phyloP scores from a whole-genome alignment of 2,329 filamentous ascomycete species.

The Penicillium sp. region DNA sequence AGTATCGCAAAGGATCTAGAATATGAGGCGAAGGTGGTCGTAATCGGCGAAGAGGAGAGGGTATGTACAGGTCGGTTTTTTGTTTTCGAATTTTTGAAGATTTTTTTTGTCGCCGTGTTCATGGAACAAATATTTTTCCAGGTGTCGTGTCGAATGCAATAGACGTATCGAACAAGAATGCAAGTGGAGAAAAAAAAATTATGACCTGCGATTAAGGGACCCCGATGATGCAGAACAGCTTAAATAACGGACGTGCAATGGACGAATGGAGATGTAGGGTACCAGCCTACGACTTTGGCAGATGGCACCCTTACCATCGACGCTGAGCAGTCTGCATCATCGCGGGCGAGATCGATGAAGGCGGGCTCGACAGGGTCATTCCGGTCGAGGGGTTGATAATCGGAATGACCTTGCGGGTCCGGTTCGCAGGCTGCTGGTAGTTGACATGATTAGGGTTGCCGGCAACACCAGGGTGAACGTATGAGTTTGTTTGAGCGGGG shows the following conservation, averaged over 20 bases:
- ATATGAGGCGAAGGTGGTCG: conserved; percentile 28
- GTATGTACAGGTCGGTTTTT: conserved; percentile 32
- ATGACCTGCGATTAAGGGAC: conserved; percentile 29
- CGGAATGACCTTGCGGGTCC: conserved; percentile 87
- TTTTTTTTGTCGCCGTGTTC: conserved; percentile 24
- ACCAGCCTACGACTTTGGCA: conserved; percentile 19
- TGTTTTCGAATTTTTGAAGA: conserved; percentile 22
- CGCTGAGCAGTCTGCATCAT: conserved; percentile 49
- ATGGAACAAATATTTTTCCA: conserved; percentile 23
- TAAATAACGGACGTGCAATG: conserved; percentile 25
- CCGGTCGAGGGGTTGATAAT: conserved; percentile 95
- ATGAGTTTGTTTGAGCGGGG: conserved; percentile 45
- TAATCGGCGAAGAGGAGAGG: conserved; percentile 25
- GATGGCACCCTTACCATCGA: conserved; percentile 31
- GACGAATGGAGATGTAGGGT: conserved; percentile 23
- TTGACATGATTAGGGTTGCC: conserved; percentile 64
- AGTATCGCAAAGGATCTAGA: conserved; percentile 29
- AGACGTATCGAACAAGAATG: conserved; percentile 25
- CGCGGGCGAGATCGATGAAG: conserved; percentile 59
- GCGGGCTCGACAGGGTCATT: conserved; percentile 77
- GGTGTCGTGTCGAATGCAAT: conserved; percentile 26
- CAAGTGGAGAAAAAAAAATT: conserved; percentile 23
- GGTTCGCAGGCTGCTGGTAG: conserved; percentile 81
- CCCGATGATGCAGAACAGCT: conserved; percentile 32
- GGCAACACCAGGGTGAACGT: conserved; percentile 58